Conservation (phyloP, 2,329 filamentous ascomycete species). For the Colletotrichum lindemuthianum region DNA sequence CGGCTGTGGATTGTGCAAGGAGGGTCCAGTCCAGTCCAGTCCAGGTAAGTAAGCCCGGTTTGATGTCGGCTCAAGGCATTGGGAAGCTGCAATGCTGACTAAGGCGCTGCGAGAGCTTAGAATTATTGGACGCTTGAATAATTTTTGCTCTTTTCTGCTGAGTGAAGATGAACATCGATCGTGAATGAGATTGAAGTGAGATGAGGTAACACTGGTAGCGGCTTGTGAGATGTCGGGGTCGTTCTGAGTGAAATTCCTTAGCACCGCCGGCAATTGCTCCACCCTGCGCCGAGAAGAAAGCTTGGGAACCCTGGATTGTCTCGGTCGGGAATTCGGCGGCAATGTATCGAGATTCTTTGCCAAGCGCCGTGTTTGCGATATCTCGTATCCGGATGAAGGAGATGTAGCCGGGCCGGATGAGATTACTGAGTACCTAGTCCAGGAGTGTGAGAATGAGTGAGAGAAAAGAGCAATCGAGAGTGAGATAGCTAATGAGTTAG, state of each 20-base stretch:
- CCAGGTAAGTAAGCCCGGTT: conserved; percentile 4
- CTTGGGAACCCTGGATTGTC: neutral
- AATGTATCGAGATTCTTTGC: neutral
- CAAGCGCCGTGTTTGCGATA: conserved; percentile 12
- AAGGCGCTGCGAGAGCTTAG: no score
- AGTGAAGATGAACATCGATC: neutral
- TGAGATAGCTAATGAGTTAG: neutral
- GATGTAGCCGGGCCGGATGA: neutral
- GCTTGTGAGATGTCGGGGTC: no score
- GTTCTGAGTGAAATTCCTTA: conserved; percentile 9
- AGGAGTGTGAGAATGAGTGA: neutral
- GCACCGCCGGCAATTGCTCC: conserved; percentile 12
- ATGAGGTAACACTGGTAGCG: neutral
- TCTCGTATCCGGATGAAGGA: neutral
- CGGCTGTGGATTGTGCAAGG: conserved; percentile 11
- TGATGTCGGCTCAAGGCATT: conserved; percentile 21
- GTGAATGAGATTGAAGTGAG: conserved; percentile 1
- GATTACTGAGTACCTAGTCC: neutral
- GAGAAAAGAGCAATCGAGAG: neutral
- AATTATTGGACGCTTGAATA: neutral
- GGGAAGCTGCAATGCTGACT: neutral
- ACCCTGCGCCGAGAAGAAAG: conserved; percentile 5
- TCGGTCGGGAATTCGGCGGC: neutral
- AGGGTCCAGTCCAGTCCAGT: neutral
- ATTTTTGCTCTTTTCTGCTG: neutral